Percentiles rank a stretch among this genome's conserved stretches.
phyloP scores from a whole-genome alignment of 805 yeast species.

The Teunomyces lycoperdinae region DNA sequence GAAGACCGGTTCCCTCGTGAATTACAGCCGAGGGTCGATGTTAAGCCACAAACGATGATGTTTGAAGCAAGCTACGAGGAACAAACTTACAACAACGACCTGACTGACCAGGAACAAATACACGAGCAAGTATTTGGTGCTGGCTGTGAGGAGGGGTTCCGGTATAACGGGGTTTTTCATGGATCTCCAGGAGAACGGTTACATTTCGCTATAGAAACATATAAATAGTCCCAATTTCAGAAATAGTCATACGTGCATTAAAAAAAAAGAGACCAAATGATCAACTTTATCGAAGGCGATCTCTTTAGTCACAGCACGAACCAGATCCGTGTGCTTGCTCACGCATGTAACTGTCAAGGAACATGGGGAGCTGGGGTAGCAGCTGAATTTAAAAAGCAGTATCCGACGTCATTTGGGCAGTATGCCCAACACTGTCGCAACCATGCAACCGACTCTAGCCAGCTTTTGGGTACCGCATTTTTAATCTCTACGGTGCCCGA shows the following conservation, averaged over 20 bases:
- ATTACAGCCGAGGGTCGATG: neutral
- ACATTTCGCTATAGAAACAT: neutral
- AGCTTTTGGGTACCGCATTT: constrained; percentile 55
- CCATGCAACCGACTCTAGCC: constrained; percentile 13
- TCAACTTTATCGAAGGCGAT: constrained; percentile 54
- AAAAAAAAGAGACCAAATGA: constrained; percentile 21
- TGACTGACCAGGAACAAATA: constrained; percentile 4
- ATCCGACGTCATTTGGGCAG: constrained; percentile 52
- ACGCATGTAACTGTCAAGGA: constrained; percentile 78
- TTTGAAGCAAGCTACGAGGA: constrained; percentile 37
- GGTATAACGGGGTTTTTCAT: constrained; percentile 25
- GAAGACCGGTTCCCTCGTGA: constrained; percentile 19
- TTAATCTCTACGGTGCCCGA: constrained; percentile 34
- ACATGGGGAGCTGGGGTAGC: constrained; percentile 89
- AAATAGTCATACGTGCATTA: neutral
- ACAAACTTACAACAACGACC: constrained; percentile 15
- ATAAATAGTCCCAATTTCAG: neutral
- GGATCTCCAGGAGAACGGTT: constrained; percentile 26
- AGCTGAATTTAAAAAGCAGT: constrained; percentile 47
- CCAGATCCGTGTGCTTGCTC: constrained; percentile 51
- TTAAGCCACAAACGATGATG: neutral
- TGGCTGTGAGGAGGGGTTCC: constrained; percentile 33
- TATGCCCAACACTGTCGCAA: constrained; percentile 46
- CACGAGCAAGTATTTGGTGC: constrained; percentile 22
- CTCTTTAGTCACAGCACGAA: constrained; percentile 42